Conservation (phyloP, 306 rosid genomes). For the Gastrolobium villosum region DNA sequence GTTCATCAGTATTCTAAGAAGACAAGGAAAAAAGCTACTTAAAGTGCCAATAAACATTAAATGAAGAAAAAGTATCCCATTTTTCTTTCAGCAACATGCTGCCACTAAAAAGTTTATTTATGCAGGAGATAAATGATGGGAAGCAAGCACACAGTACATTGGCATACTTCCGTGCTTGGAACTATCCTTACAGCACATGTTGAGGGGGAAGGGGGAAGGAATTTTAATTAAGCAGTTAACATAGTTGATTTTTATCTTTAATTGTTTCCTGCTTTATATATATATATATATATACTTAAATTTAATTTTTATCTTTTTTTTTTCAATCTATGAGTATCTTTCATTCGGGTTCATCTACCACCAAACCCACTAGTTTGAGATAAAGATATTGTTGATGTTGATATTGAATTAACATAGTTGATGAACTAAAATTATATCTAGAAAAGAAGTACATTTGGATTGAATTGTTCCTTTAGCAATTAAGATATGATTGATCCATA, state of each 20-base stretch:
- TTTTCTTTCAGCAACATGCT: slow-evolving; percentile 6
- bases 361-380: too few species aligned
- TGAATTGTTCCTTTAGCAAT: slow-evolving; percentile 33
- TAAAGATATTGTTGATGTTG: too few species aligned
- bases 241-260: too few species aligned
- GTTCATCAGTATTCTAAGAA: slow-evolving; percentile 25
- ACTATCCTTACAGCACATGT: slow-evolving; percentile 14
- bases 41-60: slow-evolving; percentile 2
- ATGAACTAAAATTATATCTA: not conserved
- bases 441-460: slow-evolving; percentile 2
- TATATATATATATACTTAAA: too few species aligned
- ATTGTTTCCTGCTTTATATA: too few species aligned
- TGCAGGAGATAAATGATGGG: not conserved
- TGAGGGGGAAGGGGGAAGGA: not conserved
- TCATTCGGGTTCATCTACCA: too few species aligned
- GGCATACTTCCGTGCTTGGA: not conserved
- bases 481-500: slow-evolving; percentile 24
- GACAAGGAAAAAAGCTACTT: slow-evolving; percentile 3
- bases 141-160: not conserved
- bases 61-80: slow-evolving; percentile 18
- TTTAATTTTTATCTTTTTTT: too few species aligned
- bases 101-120: slow-evolving; percentile 6
- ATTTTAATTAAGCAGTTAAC: not conserved
- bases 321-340: too few species aligned
- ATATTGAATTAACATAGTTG: too few species aligned